Base-by-base conservation (phyloP, 352 stramenopile genomes). In the Pythium volutum region DNA sequence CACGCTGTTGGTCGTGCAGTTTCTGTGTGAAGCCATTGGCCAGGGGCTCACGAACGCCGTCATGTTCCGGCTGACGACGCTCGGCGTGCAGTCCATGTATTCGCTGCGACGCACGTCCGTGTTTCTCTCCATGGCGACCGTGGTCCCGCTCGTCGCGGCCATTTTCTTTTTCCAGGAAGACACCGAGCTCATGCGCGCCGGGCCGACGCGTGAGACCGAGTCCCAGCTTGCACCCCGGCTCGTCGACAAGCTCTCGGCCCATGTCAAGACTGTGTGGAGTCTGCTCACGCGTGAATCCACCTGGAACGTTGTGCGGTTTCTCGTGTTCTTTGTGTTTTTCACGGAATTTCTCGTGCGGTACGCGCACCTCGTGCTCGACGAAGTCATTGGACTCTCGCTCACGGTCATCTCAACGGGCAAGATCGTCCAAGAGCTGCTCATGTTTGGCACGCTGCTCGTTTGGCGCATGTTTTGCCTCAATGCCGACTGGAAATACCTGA, bases 281-380 rank as follows among this genome's bases (percentile, higher is more conserved):
- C 65, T 67, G 9, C 29, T 87, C 0, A 59, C 59, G 25, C 70
- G 74, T 22, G 55, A 71, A 9, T 80, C 79, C 0, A 84, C 74
- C n/a, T 73, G 66, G 33, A 46, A 57, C 26, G 48, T 87, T 43
- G 68, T 84, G 42, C 73, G 68, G 10, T 90, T 90, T 54, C 73
- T 90, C 53, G 74, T 74, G 38, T 43, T 85, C 20, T 84, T 84
- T 55, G 67, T 81, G 12, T 84, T 83, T 55, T 70, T 85, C 63
- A 76, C 75, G 39, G 76, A 88, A 58, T 90, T 87, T 49, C 69
- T 63, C 16, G 58, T 90, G 49, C 74, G 62, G 27, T 88, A 82
- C 51, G 69, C 77, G 3, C 62, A 81, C 47, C 54, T 68, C 14
- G 66, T 73, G 39, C 66, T 90, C 12, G 69, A 79, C 20, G 60